Evolutionary conservation across 495 filamentous ascomycete genomes (phyloP), one percentile per base, ranked within the genome.

Genomic region (Podospora conica): DNA sequence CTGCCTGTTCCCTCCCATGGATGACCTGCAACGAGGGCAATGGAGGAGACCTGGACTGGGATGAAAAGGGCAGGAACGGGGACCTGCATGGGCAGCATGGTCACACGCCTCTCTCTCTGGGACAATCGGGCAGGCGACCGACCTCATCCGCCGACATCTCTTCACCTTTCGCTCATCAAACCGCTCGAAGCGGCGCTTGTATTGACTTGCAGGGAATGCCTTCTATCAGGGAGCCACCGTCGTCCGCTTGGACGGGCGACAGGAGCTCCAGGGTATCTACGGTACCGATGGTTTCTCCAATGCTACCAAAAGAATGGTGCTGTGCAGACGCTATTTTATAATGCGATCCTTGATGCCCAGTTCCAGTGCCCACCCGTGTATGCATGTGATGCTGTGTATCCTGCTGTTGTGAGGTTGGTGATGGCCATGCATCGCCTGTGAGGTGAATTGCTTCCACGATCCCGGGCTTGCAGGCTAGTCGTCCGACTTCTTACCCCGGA

Each of bases 401-500:
- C 40, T 48, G 40, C 33, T n/a, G 33, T 48, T 21, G 25, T 57
- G 18, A 27, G 31, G 25, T 29, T 33, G 25, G 27, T 31, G 6
- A 56, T 56, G 15, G 18, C 21, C 3, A 15, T 15, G 27, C 54
- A 59, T 27, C 1, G n/a, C 56, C 18, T 25, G 9, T 9, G 57
- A 27, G 29, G 8, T 27, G 57, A 21, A 31, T 25, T 29, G 24
- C 29, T 18, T 29, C 58, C 21, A 58, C 56, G 18, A 25, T 15
- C 10, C 15, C 21, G 27, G 15, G 27, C 18, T 18, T 5, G 20
- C 20, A 21, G 2, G 10, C 61, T 75, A 82, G 62, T 80, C 78
- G 29, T 81, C 77, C 22, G 68, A 70, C 27, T 68, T 74, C 71
- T 77, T 79, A 9, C 75, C 76, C 55, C 76, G 73, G 24, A 75